Base-by-base conservation (phyloP, 2,329 filamentous ascomycete genomes). In the Talaromyces sp. region DNA sequence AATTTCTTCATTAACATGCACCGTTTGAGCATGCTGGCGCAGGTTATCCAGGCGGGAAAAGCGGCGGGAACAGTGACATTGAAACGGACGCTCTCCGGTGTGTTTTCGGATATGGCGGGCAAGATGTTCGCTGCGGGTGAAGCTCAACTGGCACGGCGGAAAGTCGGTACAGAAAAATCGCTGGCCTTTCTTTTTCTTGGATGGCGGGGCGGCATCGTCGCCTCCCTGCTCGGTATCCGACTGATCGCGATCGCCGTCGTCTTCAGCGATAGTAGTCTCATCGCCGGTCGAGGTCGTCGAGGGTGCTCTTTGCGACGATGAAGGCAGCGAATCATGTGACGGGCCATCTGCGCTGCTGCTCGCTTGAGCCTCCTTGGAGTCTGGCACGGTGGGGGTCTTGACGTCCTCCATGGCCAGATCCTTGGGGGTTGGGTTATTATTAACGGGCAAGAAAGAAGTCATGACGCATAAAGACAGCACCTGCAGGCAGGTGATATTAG, bases 71-170 rank as follows among this genome's bases (percentile, higher is more conserved):
- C 95, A 99, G 75, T 98, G 95, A 68, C 95, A 99, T 75, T 96
- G 90, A 70, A 98, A 99, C 0, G 95, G 95, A 30, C 95, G 88
- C 79, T 99, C 95, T 58, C 95, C 95, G 0, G 95, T 99, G 71
- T 99, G 95, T 84, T 98, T 98, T 88, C 93, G 87, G 68, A 99
- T 98, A 71, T 99, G 95, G 57, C 95, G 85, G 17, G 93, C 93
- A 63, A 99, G 77, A 80, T 99, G 95, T 74, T 99, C 95, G 71
- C 93, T 98, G 64, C 95, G 83, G 0, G 95, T 98, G 73, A 99
- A 99, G 75, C 92, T 97, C 62, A 99, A 76, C 70, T 89, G 93
- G 76, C 95, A 99, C 4, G 93, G 93, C 28, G 93, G 93, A 69
- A 92, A 98, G 33, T 96, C 92, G 4, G 90, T 96, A 78, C 95